Base-by-base conservation (phyloP, 2,329 filamentous ascomycete genomes). In the Neophaeococcomyces aloes region DNA sequence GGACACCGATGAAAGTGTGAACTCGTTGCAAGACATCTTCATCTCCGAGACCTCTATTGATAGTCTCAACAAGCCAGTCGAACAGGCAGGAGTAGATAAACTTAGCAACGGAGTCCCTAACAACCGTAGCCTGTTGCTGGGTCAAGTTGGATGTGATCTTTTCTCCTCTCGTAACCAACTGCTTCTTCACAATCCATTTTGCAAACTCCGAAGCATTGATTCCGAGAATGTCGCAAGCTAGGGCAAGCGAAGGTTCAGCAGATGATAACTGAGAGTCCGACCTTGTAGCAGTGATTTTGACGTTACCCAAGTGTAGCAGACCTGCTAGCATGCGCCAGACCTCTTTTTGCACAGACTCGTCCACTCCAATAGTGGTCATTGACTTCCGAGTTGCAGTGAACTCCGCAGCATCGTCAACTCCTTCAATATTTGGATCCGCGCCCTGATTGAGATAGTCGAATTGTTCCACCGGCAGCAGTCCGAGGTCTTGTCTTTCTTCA, bases 131-230 rank as follows among this genome's bases (percentile, higher is more conserved):
- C 65, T 96, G 89, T 48, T 93, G 86, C 57, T 93, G 86, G 18
- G 84, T 93, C 49, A 98, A 67, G 61, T 95, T 95, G 21, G 91
- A 96, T 23, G 86, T 86, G 56, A 98, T 98, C 71, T 95, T 96
- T 64, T 98, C 91, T 37, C 88, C 91, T 60, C 91, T 79, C 11
- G 91, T 98, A 51, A 95, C 79, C 47, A 98, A 76, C 65, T 98
- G 91, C 69, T 98, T 98, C 76, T 98, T 98, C 50, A 96, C 86
- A 41, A 88, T 95, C 91, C 91, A 98, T 64, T 89, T 94, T 39
- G 91, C 83, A 59, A 98, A 96, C 54, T 88, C 85, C 23, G 75
- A 69, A 2, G 80, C 75, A 61, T 95, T 79, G 47, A 98, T 93
- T 17, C 91, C 91, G 29, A 98, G 76, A 48, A 96, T 83, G 10